phyloP scores from a whole-genome alignment of 2,329 filamentous ascomycete species.

The Amylocarpus encephaloides region DNA sequence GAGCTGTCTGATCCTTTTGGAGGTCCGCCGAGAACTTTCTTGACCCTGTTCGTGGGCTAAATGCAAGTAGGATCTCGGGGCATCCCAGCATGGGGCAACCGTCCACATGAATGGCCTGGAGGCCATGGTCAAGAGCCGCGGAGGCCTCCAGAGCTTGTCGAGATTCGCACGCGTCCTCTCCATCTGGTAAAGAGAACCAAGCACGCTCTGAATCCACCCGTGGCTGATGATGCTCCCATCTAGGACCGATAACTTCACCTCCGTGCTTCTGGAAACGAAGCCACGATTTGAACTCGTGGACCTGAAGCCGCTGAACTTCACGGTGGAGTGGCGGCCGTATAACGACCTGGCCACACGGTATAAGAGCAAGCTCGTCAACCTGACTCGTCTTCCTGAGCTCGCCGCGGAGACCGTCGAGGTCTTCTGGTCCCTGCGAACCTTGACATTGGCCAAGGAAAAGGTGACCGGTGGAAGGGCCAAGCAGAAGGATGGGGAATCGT shows the following conservation, averaged over 20 bases:
- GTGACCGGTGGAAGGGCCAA: not conserved
- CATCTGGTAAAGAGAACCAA: not conserved
- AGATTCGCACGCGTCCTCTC: not conserved
- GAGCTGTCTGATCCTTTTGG: too few relatives aligned
- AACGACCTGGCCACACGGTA: not conserved
- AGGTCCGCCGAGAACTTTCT: not conserved
- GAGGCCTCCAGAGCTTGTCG: constrained; percentile 1
- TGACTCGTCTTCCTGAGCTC: not conserved
- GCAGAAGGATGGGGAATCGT: not conserved
- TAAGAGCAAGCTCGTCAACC: not conserved
- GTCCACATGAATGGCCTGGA: constrained; percentile 10
- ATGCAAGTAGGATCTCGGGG: not conserved
- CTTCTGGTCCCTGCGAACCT: constrained; percentile 3
- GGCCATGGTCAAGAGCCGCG: constrained; percentile 8
- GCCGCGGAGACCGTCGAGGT: not conserved
- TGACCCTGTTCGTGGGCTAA: not conserved
- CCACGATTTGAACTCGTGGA: not conserved
- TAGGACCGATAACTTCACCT: not conserved
- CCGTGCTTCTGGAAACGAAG: not conserved
- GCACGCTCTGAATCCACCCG: not conserved
- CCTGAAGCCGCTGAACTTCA: not conserved
- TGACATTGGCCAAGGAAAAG: constrained; percentile 4
- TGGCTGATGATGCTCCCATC: not conserved
- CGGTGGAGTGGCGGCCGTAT: not conserved
- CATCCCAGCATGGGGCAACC: not conserved